Evolutionary conservation across 305 asterid species (phyloP), one percentile per base, ranked within the genome.

Genomic region (Fraxinus nigra): DNA sequence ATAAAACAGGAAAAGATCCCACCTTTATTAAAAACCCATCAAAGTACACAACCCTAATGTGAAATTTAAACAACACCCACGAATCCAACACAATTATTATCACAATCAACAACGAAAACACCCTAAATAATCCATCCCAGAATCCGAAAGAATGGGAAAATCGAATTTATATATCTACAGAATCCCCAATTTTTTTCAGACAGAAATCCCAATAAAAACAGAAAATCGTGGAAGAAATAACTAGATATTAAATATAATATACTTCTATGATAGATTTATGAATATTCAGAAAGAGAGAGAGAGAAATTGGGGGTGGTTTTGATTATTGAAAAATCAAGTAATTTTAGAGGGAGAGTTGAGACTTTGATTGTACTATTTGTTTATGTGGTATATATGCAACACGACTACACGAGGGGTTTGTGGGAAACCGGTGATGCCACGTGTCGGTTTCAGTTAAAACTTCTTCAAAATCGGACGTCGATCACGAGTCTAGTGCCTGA

Each of bases 301-400:
- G 10, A 69, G 72, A 78, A 77, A 83, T 86, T 89, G 70, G 40
- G 65, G 85, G 80, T 46, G 81, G 75, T 79, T 51, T 51, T 78
- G 84, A 82, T 77, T 63, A 72, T 6, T 61, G 33, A 72, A 33
- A 77, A 76, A 76, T 16, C 56, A 76, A 73, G 54, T 73, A 34
- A 67, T 38, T 84, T 79, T 38, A 84, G 84, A 81, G 82, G 77
- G 61, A 77, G 54, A 48, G 79, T 48, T 59, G 84, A 84, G 85
- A 76, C 82, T 85, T 84, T 85, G 77, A 69, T 87, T 54, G 56
- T 43, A 76, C 73, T 67, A 51, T 32, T 80, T 59, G 70, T 88
- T 77, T 85, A 73, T 90, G 97, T 91, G 94, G 97, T 85, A 87
- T 90, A 79, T 81, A 88, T 79, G 85, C 83, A 83, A 77, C 63